Evolutionary conservation across 1,139 yeast species (phyloP), one percentile per base, ranked within the genome.

Genomic region (Suhomyces kunorum): DNA sequence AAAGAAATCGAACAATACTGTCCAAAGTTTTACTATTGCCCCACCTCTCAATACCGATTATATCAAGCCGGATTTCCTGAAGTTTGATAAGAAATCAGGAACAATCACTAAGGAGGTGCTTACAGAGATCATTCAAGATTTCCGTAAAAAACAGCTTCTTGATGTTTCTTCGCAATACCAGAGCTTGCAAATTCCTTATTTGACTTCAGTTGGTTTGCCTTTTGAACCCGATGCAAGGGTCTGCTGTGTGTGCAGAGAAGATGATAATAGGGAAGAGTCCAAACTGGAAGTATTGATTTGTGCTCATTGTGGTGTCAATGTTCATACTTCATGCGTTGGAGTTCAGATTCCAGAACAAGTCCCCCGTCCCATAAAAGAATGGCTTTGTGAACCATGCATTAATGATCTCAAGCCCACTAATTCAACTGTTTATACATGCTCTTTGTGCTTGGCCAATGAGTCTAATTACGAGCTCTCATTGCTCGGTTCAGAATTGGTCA

Each of bases 351-450:
- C 58, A 1, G 64, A 55, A 1, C 49, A 53, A 3, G 44, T 48
- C 3, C 36, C 50, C 3, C 54, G 49, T 24, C 68, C 70, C 0
- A 48, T 60, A 1, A 64, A 61, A 32, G 75, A 70, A 37, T 90
- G 98, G 98, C 61, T 75, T 24, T 90, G 98, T 63, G 96, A 88
- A 53, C 74, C 83, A 2, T 90, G 98, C 56, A 66, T 80, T 3
- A 89, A 89, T 54, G 84, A 82, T 39, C 58, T 80, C 39, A 74
- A 78, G 43, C 92, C 94, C 0, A 53, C 72, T 6, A 68, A 73
- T 24, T 75, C 83, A 11, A 74, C 83, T 0, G 66, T 71, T 13
- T 85, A 87, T 55, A 61, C 74, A 2, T 90, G 98, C 57, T 66
- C 71, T 11, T 56, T 89, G 22, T 90, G 97, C 58, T 73, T 78